Base-by-base conservation (phyloP, 106 monocot genomes). In the Acorus calamus region DNA sequence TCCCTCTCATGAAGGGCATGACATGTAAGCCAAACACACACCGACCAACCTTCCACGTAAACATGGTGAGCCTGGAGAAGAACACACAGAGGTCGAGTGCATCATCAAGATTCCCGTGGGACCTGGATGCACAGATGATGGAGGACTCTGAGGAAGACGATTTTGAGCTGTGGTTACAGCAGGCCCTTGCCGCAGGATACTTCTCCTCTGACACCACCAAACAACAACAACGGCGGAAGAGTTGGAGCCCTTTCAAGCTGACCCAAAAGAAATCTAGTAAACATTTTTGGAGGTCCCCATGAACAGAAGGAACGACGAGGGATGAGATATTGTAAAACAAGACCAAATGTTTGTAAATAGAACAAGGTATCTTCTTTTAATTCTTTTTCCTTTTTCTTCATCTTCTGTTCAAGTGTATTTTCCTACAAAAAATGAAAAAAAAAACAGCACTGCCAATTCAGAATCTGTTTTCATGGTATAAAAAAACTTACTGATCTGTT, bases 161-260 rank as follows among this genome's bases (percentile, higher is more conserved):
- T 47, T 79, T 81, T 71, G 94, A 94, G 44, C 59, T 89, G 9
- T 89, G 93, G 93, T 60, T 89, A 66, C 86, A 94, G 67, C 89
- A 94, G 57, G 89, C 89, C 1, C 59, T 89, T 56, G 83, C 86
- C n/a, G 75, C 94, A 6, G 86, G 94, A 8, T 62, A 28, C 28
- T 28, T 86, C 47, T 86, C 86, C 65, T 73, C 96, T 9, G 90
- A 98, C 48, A 82, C 71, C 50, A 81, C 89, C 44, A 86, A 86
- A 55, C 28, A 28, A 28, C 28, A 28, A 28, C 28, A 28, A 28
- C 89, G 79, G 14, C 71, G 84, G 12, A 94, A 89, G 77, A 94
- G 83, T 70, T 94, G 94, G 94, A 89, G 82, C 59, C 89, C 94
- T 3, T 89, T 94, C 73, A 89, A 89, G 69, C 68, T 94, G 46